phyloP scores from a whole-genome alignment of 2,329 filamentous ascomycete genomes.

The Penicillium sp. region DNA sequence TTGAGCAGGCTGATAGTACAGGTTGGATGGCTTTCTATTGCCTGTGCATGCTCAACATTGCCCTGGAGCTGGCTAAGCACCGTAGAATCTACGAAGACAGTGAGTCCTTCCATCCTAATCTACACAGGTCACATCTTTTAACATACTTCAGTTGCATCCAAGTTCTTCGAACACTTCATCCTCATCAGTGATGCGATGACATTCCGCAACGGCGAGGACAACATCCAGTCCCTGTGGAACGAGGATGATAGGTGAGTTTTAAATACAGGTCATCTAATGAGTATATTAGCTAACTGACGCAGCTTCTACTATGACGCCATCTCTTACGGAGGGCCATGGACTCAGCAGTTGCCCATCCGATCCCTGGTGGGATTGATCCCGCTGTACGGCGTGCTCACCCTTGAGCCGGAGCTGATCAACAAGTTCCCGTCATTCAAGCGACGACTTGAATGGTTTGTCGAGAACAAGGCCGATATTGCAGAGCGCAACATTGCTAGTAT shows the following conservation, averaged over 20 bases:
- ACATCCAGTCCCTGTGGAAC: conserved; percentile 84
- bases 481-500: conserved; percentile 95
- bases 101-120: conserved; percentile 18
- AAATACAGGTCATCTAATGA: neutral
- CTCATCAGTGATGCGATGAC: conserved; percentile 98
- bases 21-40: conserved; percentile 99
- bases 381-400: conserved; percentile 84
- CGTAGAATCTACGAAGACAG: conserved; percentile 90
- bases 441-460: conserved; percentile 89
- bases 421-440: conserved; percentile 91
- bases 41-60: conserved; percentile 94
- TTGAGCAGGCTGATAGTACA: conserved; percentile 96
- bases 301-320: conserved; percentile 98
- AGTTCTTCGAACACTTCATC: conserved; percentile 99
- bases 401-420: conserved; percentile 92
- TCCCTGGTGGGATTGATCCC: conserved; percentile 93
- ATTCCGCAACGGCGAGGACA: conserved; percentile 69
- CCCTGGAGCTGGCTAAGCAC: conserved; percentile 91
- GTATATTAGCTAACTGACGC: conserved; percentile 12
- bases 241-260: conserved; percentile 69
- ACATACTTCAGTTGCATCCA: conserved; percentile 69
- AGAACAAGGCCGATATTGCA: conserved; percentile 80
- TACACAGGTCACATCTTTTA: neutral
- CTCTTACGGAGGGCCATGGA: conserved; percentile 90
- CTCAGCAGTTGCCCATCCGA: conserved; percentile 85